Percentiles rank a stretch among this genome's conserved stretches.
phyloP scores from a whole-genome alignment of 108 stramenopile genomes.

The Stephanodiscus triporus region DNA sequence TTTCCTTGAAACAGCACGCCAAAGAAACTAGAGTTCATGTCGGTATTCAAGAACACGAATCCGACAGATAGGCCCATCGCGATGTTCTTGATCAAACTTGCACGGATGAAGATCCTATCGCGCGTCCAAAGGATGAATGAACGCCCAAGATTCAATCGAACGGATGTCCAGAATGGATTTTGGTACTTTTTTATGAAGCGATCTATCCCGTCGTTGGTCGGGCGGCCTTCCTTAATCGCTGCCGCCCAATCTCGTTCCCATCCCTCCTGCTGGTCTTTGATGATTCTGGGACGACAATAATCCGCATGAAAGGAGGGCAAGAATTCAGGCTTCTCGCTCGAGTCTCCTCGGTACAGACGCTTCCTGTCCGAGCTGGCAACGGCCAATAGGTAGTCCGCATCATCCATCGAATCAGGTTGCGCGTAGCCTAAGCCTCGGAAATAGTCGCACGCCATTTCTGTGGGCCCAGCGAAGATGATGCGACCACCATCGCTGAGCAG shows the following conservation, averaged over 20 bases:
- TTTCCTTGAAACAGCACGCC: slow-evolving; percentile 54
- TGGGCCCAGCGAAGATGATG: slow-evolving; percentile 69
- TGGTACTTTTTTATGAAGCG: slow-evolving; percentile 36
- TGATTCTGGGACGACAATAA: neutral
- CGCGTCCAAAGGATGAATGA: slow-evolving; percentile 44
- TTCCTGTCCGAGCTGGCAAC: slow-evolving; percentile 53
- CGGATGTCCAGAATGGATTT: slow-evolving; percentile 23
- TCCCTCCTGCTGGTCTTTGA: slow-evolving; percentile 1
- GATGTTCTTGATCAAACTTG: slow-evolving; percentile 56
- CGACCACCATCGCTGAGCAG: slow-evolving; percentile 60
- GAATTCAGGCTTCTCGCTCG: neutral
- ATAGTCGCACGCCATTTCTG: slow-evolving; percentile 49
- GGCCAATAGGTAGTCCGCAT: slow-evolving; percentile 58
- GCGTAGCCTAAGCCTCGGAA: slow-evolving; percentile 53
- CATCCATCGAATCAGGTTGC: slow-evolving; percentile 62
- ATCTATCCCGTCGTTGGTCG: neutral
- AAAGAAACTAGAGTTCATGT: slow-evolving; percentile 35
- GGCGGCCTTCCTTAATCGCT: neutral
- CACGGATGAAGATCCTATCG: slow-evolving; percentile 45
- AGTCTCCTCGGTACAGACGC: slow-evolving; percentile 36
- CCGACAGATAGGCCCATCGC: slow-evolving; percentile 80
- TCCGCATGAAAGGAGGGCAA: neutral
- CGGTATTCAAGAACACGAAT: slow-evolving; percentile 66
- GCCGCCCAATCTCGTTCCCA: slow-evolving; percentile 16
- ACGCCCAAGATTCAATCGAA: slow-evolving; percentile 40